A percentile compares a stretch with the other conserved stretches of the same genome.
These are phyloP conservation scores for Cyclotella cryptica DNA, from an alignment of 108 stramenopile species.

Conservation along the genomic window DNA sequence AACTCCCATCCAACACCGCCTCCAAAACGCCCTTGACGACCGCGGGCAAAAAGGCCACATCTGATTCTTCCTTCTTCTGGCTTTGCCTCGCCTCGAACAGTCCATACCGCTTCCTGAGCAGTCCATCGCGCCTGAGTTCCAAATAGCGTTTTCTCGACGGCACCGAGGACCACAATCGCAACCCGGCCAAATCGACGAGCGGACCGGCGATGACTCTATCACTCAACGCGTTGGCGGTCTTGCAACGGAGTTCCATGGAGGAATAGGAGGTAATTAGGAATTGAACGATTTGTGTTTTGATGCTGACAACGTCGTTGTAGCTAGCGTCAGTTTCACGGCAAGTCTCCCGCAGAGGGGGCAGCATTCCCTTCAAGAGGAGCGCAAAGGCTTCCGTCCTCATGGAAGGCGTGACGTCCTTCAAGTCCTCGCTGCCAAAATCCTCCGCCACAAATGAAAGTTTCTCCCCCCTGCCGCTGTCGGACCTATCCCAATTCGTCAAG, in stretches of 20 bases:
- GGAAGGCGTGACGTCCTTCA: not conserved
- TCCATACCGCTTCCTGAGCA: constrained; percentile 44
- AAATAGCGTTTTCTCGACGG: constrained; percentile 20
- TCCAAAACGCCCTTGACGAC: constrained; percentile 31
- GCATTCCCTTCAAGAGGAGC: constrained; percentile 1
- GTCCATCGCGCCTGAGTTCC: constrained; percentile 39
- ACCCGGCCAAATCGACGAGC: constrained; percentile 34
- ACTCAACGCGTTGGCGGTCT: not conserved
- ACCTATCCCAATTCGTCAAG: constrained; percentile 27
- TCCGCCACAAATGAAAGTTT: constrained; percentile 37
- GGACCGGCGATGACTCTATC: constrained; percentile 33
- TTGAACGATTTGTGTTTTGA: constrained; percentile 26
- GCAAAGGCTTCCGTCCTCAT: constrained; percentile 22
- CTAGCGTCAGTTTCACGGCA: not conserved
- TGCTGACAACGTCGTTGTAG: not conserved
- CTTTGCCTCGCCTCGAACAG: constrained; percentile 17
- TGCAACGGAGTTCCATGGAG: constrained; percentile 41
- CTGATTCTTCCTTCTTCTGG: not conserved
- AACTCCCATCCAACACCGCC: not conserved
- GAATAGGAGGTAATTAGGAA: constrained; percentile 44
- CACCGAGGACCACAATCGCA: constrained; percentile 37
- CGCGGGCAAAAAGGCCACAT: constrained; percentile 32
- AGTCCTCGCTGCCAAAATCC: not conserved
- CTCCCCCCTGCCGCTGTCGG: constrained; percentile 1
- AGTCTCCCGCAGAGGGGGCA: constrained; percentile 1